Conservation (phyloP, 108 stramenopile species). For the Discostella pseudostelligera region DNA sequence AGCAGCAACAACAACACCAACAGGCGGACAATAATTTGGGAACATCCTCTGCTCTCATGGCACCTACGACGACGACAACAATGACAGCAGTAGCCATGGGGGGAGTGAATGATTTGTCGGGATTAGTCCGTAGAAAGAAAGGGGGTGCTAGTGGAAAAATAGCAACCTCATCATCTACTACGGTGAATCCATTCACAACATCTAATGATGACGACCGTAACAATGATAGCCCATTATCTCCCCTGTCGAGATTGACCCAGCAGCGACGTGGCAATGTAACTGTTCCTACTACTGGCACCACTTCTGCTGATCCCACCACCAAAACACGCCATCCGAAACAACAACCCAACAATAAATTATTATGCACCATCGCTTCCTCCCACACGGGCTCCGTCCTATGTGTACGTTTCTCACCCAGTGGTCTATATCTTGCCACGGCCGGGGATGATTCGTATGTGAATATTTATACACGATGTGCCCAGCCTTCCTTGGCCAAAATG, state of each 20-base stretch:
- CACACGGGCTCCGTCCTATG: slow-evolving; percentile 81
- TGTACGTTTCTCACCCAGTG: slow-evolving; percentile 71
- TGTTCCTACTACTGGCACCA: neutral
- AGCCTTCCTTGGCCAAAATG: slow-evolving; percentile 14
- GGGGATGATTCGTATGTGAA: slow-evolving; percentile 86
- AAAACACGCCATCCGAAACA: slow-evolving; percentile 33
- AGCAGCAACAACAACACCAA: slow-evolving; percentile 3
- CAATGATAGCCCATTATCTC: slow-evolving; percentile 6
- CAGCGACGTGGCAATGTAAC: no score
- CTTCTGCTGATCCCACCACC: slow-evolving; percentile 7
- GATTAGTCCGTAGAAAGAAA: slow-evolving; percentile 74
- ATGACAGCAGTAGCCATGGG: no score
- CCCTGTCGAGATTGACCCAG: slow-evolving; percentile 6
- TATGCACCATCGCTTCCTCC: slow-evolving; percentile 78
- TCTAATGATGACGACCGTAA: neutral
- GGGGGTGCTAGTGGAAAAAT: neutral
- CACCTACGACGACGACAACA: no score
- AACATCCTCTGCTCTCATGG: no score
- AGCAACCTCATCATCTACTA: neutral
- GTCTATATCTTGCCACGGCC: slow-evolving; percentile 76
- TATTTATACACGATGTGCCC: slow-evolving; percentile 54
- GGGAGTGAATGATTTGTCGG: slow-evolving; percentile 65
- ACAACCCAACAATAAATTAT: slow-evolving; percentile 49
- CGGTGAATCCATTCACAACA: neutral
- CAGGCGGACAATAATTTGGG: no score